Base-by-base conservation (phyloP, 2,329 filamentous ascomycete species). In the Trichoderma asperellum region DNA sequence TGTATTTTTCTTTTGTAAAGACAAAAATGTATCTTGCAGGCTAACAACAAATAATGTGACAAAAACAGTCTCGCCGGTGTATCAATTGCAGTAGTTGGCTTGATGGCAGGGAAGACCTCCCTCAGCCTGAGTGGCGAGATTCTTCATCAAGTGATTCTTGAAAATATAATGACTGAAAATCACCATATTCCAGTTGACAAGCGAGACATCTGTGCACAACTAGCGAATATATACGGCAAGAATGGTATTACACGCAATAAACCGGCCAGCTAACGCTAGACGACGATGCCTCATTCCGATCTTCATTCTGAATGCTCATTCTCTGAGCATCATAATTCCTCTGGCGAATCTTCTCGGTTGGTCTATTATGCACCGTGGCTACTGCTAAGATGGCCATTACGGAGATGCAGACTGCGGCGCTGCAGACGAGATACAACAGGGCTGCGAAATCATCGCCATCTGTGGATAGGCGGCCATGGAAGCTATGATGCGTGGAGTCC, bases 21-120 rank as follows among this genome's bases (percentile, higher is more conserved):
- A 37, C 5, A 21, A 47, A 16, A 47, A 16, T 21, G 16, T 21
- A n/a, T 21, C 3, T 57, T 6, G 7, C 8, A 24, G 14, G 14
- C 32, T 63, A 29, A 53, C 24, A 43, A n/a, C 40, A 24, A 24
- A 24, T 32, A 6, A 11, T 3, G 10, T 12, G 2, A 29, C 12
- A 4, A 5, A 2, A 21, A 40, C 34, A 85, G 84, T 78, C 82
- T 24, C 69, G 77, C 37, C 81, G 83, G 11, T 86, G 84, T 71
- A 73, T 85, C 56, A 82, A 85, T 69, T 86, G 84, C 73, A 84
- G 82, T 12, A 85, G 83, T 73, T 86, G 84, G 84, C 80, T 83
- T 21, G 84, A 86, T 70, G 84, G 84, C 1, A 77, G 84, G 64
- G 84, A 86, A 71, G 84, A 85, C 29, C 70, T 71, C 18, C 5